Evolutionary conservation across 106 monocot genomes (phyloP), one percentile per base, ranked within the genome.

Genomic region (Gastrodia elata): DNA sequence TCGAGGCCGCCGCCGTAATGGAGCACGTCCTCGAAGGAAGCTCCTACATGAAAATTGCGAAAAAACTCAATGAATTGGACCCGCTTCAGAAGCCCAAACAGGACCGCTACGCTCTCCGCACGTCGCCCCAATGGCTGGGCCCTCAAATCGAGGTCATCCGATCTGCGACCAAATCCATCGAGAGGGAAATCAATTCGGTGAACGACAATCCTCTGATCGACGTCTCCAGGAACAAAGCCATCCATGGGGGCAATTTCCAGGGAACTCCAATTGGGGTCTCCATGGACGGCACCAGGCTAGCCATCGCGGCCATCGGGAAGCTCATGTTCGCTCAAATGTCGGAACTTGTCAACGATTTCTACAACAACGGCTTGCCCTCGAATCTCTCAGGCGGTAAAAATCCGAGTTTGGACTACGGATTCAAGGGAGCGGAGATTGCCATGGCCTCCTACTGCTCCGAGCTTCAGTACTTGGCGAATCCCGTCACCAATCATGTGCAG

Each of bases 1-100:
- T 94, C 71, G 91, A 91, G 76, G 91, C 94, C 0, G 94, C 94
- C 10, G 94, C 94, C 2, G 84, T 94, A n/a, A 94, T 94, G 94
- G 90, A 94, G 70, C 88, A 94, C 36, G 68, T 79, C 20, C 35
- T 79, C 0, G 79, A 79, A 26, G 79, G 74, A 1, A 74, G 52
- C 71, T 71, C 71, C 44, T 71, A 71, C 71, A 71, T 71, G 71
- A 71, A 71, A 8, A n/a, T 71, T 40, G 79, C 79, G n/a, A 65
- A 79, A 49, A 73, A 73, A 38, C 39, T 73, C 14, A 64, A 73
- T 46, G 79, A 79, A 73, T 40, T 73, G 11, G 79, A 79, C 35
- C 79, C 65, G 7, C 79, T 79, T 5, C 79, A 79, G 49, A 79
- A 79, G 65, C 74, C 79, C 16, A 79, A 79, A 68, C 73, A 79